Conservation (phyloP, 2,329 filamentous ascomycete genomes). For the Xylariales sp. region DNA sequence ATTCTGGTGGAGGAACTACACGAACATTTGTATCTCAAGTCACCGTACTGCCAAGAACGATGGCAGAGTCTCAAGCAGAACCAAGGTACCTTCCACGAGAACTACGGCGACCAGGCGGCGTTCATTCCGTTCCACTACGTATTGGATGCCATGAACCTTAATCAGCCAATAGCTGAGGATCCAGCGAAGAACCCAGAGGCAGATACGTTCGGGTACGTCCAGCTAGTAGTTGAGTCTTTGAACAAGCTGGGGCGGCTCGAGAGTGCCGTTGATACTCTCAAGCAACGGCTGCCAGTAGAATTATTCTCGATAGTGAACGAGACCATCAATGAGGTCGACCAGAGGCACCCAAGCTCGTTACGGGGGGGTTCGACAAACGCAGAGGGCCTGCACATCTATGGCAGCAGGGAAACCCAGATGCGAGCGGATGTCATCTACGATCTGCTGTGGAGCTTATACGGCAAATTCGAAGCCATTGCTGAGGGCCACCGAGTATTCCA, state of each 20-base stretch:
- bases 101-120: constrained; percentile 39
- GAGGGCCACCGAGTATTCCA: constrained; percentile 93
- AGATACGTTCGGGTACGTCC: constrained; percentile 91
- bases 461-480: constrained; percentile 94
- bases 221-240: constrained; percentile 79
- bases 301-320: constrained; percentile 91
- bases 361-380: constrained; percentile 49
- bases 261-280: constrained; percentile 80
- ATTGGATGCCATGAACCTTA: constrained; percentile 57
- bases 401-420: constrained; percentile 67
- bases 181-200: constrained; percentile 89
- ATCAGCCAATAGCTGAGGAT: constrained; percentile 70
- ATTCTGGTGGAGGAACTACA: constrained; percentile 97
- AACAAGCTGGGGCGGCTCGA: constrained; percentile 87
- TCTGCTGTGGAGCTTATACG: constrained; percentile 85
- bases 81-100: constrained; percentile 48
- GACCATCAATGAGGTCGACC: constrained; percentile 89
- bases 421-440: constrained; percentile 85
- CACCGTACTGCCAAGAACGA: constrained; percentile 91
- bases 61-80: constrained; percentile 80
- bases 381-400: constrained; percentile 58
- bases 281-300: constrained; percentile 89
- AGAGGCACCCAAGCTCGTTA: constrained; percentile 81
- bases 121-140: constrained; percentile 54
- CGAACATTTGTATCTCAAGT: constrained; percentile 95